These are phyloP conservation scores for Sherardia arvensis DNA, from an alignment of 257 asterid species.

Conservation along the genomic window DNA sequence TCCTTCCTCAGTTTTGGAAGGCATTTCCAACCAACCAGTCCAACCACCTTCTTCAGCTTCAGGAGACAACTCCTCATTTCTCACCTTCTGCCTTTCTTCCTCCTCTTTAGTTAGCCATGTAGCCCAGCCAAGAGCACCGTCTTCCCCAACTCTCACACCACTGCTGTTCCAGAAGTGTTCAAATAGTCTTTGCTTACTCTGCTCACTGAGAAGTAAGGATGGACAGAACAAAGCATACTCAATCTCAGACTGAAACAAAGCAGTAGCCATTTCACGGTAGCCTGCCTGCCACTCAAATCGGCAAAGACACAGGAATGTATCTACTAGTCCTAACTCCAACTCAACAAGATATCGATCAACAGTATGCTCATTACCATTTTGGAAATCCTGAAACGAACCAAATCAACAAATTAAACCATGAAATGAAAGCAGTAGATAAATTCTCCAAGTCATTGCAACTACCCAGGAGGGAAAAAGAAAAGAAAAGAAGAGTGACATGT, in stretches of 20 bases:
- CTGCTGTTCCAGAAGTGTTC: constrained; percentile 92
- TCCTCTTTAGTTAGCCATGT: constrained; percentile 93
- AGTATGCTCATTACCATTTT: constrained; percentile 29
- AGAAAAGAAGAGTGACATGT: background rate
- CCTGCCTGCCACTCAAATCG: constrained; percentile 98
- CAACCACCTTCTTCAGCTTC: constrained; percentile 82
- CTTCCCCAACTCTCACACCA: constrained; percentile 95
- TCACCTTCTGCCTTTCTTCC: constrained; percentile 66
- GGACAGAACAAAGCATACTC: constrained; percentile 84
- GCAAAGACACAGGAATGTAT: constrained; percentile 67
- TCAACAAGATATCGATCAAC: constrained; percentile 43
- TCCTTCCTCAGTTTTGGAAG: constrained; percentile 38
- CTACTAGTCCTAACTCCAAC: constrained; percentile 75
- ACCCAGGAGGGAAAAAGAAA: background rate
- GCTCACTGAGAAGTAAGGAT: constrained; percentile 68
- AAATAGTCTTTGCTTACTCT: constrained; percentile 75
- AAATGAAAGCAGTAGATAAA: constrained; percentile 3
- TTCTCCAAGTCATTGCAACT: background rate
- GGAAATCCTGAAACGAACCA: constrained; percentile 43
- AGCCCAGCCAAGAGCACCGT: constrained; percentile 93
- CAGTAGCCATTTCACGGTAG: constrained; percentile 89
- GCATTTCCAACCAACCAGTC: constrained; percentile 91
- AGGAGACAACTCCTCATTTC: constrained; percentile 46
- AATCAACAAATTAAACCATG: constrained; percentile 20
- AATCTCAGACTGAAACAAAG: constrained; percentile 85